Base-by-base conservation (phyloP, 1,284 basidiomycete genomes). In the Porodaedalea pini region DNA sequence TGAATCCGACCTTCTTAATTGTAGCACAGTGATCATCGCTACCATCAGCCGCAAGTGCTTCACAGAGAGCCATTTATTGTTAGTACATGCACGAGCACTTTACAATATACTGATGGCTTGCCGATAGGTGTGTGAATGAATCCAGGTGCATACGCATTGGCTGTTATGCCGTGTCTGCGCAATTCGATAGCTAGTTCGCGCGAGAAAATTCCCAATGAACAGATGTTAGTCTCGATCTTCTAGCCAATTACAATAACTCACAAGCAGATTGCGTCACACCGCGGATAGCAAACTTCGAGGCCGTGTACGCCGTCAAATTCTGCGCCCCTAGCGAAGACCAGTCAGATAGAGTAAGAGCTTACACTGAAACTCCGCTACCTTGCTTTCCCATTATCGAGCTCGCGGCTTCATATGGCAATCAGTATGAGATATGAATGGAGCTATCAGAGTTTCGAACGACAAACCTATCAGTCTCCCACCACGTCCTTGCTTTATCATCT, bases 61-160 rank as follows among this genome's bases (percentile, higher is more conserved):
- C 27, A 17, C 4, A 36, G 7, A 7, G 34, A 36, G 7, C 7
- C 7, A 36, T 15, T 36, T 36, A 34, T 34, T 51, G 29, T 32
- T 34, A 36, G 49, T 11, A 29, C 13, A 51, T 51, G 27, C 32
- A 6, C 13, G 21, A 51, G n/a, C 13, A n/a, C n/a, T n/a, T n/a
- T n/a, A n/a, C 3, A 53, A 8, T n/a, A 49, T 2, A 5, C 2
- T n/a, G 21, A 25, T 44, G 61, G 39, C 41, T 13, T 62, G 66
- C 67, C 65, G 37, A 52, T 7, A 3, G 62, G 52, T 10, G 64
- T 66, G 40, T 62, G 58, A 23, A 67, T 62, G 3, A 62, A 54
- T 4, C 62, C 59, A 3, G 68, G 68, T 34, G 66, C 67, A 54
- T 69, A 68, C 25, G 66, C 61, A 54, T 68, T 69, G 21, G 64